Conservation (phyloP, 192 early-diverging fungal genomes). For the Backusella macrospora region DNA sequence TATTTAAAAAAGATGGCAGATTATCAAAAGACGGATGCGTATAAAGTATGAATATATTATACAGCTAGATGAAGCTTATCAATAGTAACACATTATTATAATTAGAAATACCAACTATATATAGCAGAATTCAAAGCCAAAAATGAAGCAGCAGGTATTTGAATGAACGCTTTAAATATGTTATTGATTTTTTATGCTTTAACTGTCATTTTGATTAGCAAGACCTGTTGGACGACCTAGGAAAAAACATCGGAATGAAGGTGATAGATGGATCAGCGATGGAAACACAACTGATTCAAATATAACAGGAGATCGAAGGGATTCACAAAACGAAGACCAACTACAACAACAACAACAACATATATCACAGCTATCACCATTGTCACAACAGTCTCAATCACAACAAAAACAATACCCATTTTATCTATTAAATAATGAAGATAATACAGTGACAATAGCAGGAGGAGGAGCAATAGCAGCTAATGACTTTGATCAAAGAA, state of each 20-base stretch:
- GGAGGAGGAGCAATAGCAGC: too few species aligned
- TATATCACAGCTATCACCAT: not conserved
- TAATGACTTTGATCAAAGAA: not conserved
- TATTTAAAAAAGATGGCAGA: constrained; percentile 30
- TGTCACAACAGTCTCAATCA: not conserved
- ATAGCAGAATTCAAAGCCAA: constrained; percentile 44
- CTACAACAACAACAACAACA: not conserved
- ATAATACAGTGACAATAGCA: not conserved
- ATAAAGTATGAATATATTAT: constrained; percentile 23
- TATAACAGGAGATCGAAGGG: not conserved
- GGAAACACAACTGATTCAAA: not conserved
- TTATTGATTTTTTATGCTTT: not conserved
- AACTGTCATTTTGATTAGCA: not conserved
- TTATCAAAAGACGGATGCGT: constrained; percentile 45
- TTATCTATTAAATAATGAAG: constrained; percentile 28
- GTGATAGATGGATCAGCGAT: not conserved
- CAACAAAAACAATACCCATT: constrained; percentile 23
- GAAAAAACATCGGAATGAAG: constrained; percentile 16
- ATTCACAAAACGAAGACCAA: not conserved
- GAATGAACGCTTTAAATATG: not conserved
- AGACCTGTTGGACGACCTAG: constrained; percentile 35
- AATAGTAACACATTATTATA: not conserved
- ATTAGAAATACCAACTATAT: constrained; percentile 45
- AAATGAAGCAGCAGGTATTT: constrained; percentile 37
- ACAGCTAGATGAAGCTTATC: not conserved